phyloP scores from a whole-genome alignment of 2,329 filamentous ascomycete genomes.

The Rhinocladiella mackenziei region DNA sequence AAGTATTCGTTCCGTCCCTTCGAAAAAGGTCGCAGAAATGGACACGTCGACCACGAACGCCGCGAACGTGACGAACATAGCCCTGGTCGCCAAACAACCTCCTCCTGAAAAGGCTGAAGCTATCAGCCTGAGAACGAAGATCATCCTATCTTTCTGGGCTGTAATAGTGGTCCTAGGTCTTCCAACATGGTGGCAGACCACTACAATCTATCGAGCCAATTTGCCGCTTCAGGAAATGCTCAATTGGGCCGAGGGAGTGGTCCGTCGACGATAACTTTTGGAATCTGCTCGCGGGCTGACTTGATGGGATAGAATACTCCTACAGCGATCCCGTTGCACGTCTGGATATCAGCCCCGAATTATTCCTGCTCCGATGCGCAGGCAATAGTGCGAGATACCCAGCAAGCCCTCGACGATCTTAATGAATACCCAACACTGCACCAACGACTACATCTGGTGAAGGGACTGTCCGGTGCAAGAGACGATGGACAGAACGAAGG shows the following conservation, averaged over 20 bases:
- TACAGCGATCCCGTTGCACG: conserved; percentile 80
- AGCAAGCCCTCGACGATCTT: conserved; percentile 79
- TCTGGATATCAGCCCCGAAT: conserved; percentile 67
- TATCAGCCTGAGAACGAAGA: conserved; percentile 63
- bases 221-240: conserved; percentile 83
- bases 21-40: conserved; percentile 14
- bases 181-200: conserved; percentile 95
- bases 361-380: conserved; percentile 65
- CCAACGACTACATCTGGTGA: conserved; percentile 64
- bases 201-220: conserved; percentile 80
- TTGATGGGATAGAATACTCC: conserved; percentile 64
- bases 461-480: conserved; percentile 31
- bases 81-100: conserved; percentile 41
- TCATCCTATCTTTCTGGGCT: conserved; percentile 87
- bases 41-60: conserved; percentile 2
- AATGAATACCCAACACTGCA: conserved; percentile 84
- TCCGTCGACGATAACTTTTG: conserved; percentile 37
- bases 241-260: conserved; percentile 86
- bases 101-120: conserved; percentile 73
- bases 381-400: conserved; percentile 72
- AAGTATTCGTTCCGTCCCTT: neutral
- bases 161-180: conserved; percentile 78
- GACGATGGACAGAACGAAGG: neutral
- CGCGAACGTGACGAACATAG: neutral
- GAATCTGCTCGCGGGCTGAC: conserved; percentile 3